Evolutionary conservation across 2,329 filamentous ascomycete species (phyloP).

Genomic region (Fonsecaea multimorphosa): DNA sequence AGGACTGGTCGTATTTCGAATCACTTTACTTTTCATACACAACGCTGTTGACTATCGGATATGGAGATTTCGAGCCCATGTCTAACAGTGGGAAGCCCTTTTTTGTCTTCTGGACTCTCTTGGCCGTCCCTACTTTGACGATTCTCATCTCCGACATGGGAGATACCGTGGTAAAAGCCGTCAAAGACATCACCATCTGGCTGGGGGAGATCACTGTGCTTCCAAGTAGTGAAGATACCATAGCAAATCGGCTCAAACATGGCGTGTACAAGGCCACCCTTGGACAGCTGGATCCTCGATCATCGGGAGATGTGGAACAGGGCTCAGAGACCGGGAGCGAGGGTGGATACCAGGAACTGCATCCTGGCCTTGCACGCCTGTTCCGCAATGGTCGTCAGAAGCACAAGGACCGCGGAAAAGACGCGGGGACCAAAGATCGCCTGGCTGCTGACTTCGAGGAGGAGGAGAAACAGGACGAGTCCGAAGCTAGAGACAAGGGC

Average conservation of each 20-base stretch:
- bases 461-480: constrained; percentile 51
- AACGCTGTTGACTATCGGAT: constrained; percentile 61
- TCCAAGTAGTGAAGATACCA: constrained; percentile 55
- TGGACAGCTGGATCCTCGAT: constrained; percentile 24
- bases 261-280: constrained; percentile 39
- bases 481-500: constrained; percentile 49
- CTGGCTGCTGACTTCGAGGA: constrained; percentile 49
- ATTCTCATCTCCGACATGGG: constrained; percentile 62
- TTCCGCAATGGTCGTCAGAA: constrained; percentile 30
- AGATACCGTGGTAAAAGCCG: constrained; percentile 59
- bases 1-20: constrained; percentile 60
- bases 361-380: constrained; percentile 37
- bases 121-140: constrained; percentile 62
- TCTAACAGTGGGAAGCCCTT: constrained; percentile 61
- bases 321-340: constrained; percentile 18
- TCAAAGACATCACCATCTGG: constrained; percentile 63
- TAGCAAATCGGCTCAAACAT: constrained; percentile 40
- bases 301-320: constrained; percentile 22
- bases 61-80: constrained; percentile 56
- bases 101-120: constrained; percentile 63
- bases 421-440: constrained; percentile 40
- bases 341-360: constrained; percentile 27
- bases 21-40: constrained; percentile 61
- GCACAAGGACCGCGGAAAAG: constrained; percentile 13
- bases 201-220: constrained; percentile 61